phyloP scores from a whole-genome alignment of 2,329 filamentous ascomycete genomes.

The Alternaria sp. region DNA sequence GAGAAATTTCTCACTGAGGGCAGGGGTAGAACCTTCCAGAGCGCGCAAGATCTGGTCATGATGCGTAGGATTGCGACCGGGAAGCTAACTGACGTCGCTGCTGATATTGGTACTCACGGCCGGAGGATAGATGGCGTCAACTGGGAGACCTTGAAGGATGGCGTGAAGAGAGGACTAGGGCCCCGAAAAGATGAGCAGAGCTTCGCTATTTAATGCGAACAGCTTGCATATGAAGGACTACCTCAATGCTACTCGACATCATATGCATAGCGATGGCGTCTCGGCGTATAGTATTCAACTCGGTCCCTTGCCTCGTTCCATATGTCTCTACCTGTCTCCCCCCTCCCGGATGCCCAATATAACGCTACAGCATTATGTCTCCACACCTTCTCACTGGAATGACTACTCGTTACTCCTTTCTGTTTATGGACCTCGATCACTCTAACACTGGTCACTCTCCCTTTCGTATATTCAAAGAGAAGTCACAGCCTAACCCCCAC shows the following conservation, averaged over 20 bases:
- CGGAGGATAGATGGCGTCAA: slow-evolving; percentile 60
- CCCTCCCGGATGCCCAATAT: background rate
- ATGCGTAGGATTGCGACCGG: slow-evolving; percentile 77
- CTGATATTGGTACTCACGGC: slow-evolving; percentile 46
- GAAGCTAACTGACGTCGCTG: slow-evolving; percentile 59
- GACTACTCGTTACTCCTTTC: background rate
- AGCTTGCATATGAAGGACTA: background rate
- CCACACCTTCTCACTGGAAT: background rate
- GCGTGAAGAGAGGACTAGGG: slow-evolving; percentile 49
- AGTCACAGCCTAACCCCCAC: too few species aligned
- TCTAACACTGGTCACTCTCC: background rate
- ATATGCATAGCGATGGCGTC: slow-evolving; percentile 8
- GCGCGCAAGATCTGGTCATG: slow-evolving; percentile 75
- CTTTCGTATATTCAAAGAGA: too few species aligned
- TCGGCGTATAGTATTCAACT: background rate
- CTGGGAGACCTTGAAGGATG: slow-evolving; percentile 58
- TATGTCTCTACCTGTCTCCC: background rate
- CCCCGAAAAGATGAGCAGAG: slow-evolving; percentile 41
- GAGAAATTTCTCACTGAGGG: slow-evolving; percentile 71
- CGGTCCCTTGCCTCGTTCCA: background rate
- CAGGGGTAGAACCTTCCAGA: slow-evolving; percentile 69
- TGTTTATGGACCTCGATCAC: background rate
- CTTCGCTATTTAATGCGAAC: slow-evolving; percentile 22
- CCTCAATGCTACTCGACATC: too few species aligned
- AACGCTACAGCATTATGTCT: background rate